Evolutionary conservation across 2,329 filamentous ascomycete species (phyloP), one percentile per base, ranked within the genome.

Genomic region (Epichloe glyceriae): DNA sequence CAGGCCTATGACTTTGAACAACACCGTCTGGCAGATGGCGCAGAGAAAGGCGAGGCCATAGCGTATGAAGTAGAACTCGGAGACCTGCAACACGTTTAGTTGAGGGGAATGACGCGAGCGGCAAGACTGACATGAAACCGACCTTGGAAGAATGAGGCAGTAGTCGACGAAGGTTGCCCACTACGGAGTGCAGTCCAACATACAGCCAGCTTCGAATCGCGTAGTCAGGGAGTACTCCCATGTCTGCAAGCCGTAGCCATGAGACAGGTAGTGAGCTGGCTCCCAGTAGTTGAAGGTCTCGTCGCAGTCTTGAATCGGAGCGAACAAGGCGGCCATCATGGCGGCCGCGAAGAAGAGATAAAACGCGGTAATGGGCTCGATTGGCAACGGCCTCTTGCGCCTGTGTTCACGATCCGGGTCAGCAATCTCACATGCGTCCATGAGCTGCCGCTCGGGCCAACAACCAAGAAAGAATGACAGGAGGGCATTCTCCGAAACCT

Each of bases 241-340:
- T 1, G 93, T 98, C 71, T 98, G 90, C 47, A 96, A 75, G 39
- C 91, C 93, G 62, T 95, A 91, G 60, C 88, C 87, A 72, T 96
- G 89, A 53, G 82, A 85, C 30, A 98, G 78, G 67, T 96, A 98
- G 68, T 98, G 93, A 0, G 90, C 82, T 0, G 93, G 91, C 62
- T 98, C 93, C 89, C 91, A 98, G 73, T 95, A 98, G 67, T 98
- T 98, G 77, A 95, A 98, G 11, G 91, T 91, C 72, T 98, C 93
- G 61, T 98, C 93, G 65, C 93, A 98, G 68, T 98, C 93, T 66
- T 96, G 90, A 57, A 98, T 95, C 0, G 93, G 93, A 2, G 89
- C 83, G 64, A 84, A 91, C 34, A 85, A 62, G 11, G 91, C 93
- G 6, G 91, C 86, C 20, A 91, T 60, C 17, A 85, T 57, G 62